Evolutionary conservation across 164 flowering plant species (phyloP).

Genomic region (Vitis cinerea): DNA sequence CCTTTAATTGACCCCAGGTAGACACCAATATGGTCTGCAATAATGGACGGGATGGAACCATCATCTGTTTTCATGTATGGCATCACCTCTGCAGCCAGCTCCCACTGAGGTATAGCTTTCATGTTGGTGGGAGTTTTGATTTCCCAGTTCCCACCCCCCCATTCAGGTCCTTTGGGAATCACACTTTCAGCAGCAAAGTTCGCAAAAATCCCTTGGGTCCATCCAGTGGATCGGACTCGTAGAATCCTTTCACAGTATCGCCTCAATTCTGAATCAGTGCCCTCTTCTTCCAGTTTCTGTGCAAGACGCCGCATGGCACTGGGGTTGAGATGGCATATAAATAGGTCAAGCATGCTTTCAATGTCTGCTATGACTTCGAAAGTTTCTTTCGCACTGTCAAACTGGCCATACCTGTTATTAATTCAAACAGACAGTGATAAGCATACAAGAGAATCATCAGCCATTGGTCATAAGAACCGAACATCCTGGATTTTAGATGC

Average conservation of each 20-base stretch:
- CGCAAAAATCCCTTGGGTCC: conserved; percentile 99
- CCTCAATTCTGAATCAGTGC: conserved; percentile 81
- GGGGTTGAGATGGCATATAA: conserved; percentile 97
- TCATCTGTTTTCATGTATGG: conserved; percentile 98
- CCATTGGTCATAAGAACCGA: neutral
- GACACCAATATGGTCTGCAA: conserved; percentile 92
- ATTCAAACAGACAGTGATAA: neutral
- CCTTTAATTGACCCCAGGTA: conserved; percentile 92
- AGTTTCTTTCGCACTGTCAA: conserved; percentile 98
- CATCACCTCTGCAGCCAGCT: conserved; percentile 90
- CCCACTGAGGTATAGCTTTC: conserved; percentile 95
- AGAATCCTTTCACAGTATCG: conserved; percentile 94
- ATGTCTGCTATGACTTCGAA: conserved; percentile 95
- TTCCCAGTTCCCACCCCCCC: conserved; percentile 99
- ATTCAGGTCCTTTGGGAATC: conserved; percentile 99
- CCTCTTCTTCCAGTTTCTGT: conserved; percentile 91
- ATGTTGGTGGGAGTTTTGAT: conserved; percentile 78
- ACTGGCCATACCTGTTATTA: conserved; percentile 82
- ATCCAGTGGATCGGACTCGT: conserved; percentile 94
- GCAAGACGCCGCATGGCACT: conserved; percentile 99
- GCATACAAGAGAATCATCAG: conserved; percentile 3
- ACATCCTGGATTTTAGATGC: neutral
- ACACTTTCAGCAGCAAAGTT: conserved; percentile 99
- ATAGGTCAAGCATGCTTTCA: conserved; percentile 95
- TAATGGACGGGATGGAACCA: conserved; percentile 86